These are phyloP conservation scores for Emericellopsis cladophorae DNA, from an alignment of 2,329 filamentous ascomycete species.

Conservation along the genomic window DNA sequence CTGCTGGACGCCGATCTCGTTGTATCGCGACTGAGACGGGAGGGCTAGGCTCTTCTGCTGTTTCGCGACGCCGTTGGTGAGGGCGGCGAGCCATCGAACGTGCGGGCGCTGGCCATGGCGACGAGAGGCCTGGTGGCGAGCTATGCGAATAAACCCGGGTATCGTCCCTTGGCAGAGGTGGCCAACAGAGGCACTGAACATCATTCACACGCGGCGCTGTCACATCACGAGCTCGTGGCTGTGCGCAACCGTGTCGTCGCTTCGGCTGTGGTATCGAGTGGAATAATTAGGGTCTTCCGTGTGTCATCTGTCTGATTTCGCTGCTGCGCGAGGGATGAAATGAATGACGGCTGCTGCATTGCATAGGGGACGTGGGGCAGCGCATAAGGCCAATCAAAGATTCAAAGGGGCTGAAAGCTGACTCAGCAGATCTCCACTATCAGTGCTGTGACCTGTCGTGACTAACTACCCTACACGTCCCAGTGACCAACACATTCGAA, in stretches of 20 bases:
- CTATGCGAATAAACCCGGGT: conserved; percentile 37
- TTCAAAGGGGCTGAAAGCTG: too few relatives aligned
- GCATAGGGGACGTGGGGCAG: too few relatives aligned
- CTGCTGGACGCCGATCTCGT: conserved; percentile 90
- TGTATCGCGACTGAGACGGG: conserved; percentile 56
- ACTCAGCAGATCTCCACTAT: too few relatives aligned
- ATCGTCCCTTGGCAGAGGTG: conserved; percentile 26
- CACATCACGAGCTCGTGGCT: conserved; percentile 9
- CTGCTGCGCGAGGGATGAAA: too few relatives aligned
- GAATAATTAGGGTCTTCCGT: too few relatives aligned
- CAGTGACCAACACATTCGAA: too few relatives aligned
- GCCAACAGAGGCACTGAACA: conserved; percentile 17
- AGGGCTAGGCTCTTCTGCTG: conserved; percentile 26
- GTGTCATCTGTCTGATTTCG: too few relatives aligned
- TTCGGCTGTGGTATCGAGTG: too few relatives aligned
- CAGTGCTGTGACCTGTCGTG: too few relatives aligned
- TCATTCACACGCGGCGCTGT: conserved; percentile 8
- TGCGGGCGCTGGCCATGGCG: conserved; percentile 20
- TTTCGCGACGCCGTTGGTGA: conserved; percentile 10
- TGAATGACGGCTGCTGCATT: too few relatives aligned
- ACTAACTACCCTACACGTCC: too few relatives aligned
- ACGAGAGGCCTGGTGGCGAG: conserved; percentile 30
- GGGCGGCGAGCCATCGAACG: conserved; percentile 30
- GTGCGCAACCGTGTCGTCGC: neutral
- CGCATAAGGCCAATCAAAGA: too few relatives aligned